Base-by-base conservation (phyloP, 768 basidiomycete species). In the Amanita inopinata region DNA sequence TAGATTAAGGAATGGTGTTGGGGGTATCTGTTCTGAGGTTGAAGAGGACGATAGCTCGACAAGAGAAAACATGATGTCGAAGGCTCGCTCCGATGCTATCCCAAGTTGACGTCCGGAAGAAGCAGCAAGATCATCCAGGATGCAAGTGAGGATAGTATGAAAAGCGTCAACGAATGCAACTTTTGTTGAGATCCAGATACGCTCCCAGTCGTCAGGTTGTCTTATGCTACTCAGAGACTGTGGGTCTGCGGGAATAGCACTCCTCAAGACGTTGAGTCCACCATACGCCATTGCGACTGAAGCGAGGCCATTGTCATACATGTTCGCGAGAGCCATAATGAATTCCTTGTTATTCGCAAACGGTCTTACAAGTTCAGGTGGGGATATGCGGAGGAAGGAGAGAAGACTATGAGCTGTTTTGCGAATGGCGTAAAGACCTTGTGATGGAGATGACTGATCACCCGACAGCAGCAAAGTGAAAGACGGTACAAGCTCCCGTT, bases 131-230 rank as follows among this genome's bases (percentile, higher is more conserved):
- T 73, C 71, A 18, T 62, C 61, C 4, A 83, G 53, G 38, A 80
- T 61, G 3, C 66, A 61, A 23, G 60, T 60, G 38, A 84, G 46
- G 23, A 84, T 53, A 37, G 76, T 55, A 48, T 87, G 83, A 57
- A 84, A 82, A 2, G 69, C 55, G 49, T 89, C 85, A 14, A 89
- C 59, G 18, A 87, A 60, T 15, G 76, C 73, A 5, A 83, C 78
- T 60, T 88, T 89, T 2, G 80, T 78, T 44, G 79, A 72, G 4
- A 87, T 64, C 74, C 81, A 83, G 34, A 83, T 66, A 10, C 63
- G 64, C 49, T 83, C 77, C 83, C 83, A 88, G 38, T 84, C 72
- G 48, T 79, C 76, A 11, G 67, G 57, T 3, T 62, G 55, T 43
- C 61, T 53, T 9, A 50, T 24, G 51, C 51, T 5, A 46, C 50